Conservation (phyloP, 1,139 yeast genomes). For the Protomyces gravidus region DNA sequence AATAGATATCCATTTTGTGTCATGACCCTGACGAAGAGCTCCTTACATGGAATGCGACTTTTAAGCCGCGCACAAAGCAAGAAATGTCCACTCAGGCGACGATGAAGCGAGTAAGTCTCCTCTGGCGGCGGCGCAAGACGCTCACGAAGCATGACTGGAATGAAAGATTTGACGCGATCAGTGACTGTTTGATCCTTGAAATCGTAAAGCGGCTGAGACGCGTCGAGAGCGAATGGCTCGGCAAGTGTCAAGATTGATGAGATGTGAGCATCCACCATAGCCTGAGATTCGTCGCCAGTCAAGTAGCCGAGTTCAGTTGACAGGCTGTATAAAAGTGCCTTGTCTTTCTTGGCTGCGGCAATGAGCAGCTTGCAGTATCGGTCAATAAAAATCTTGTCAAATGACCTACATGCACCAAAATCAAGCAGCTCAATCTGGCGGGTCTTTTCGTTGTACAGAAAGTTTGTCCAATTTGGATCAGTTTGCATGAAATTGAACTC, state of each 20-base stretch:
- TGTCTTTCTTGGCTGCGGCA: conserved; percentile 70
- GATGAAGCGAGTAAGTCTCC: conserved; percentile 89
- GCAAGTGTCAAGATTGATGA: conserved; percentile 87
- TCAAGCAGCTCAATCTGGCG: conserved; percentile 76
- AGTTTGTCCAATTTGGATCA: conserved; percentile 99
- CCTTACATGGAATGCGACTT: conserved; percentile 78
- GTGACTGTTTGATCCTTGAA: conserved; percentile 85
- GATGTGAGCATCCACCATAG: conserved; percentile 87
- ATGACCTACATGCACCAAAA: conserved; percentile 91
- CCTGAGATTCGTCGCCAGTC: conserved; percentile 58
- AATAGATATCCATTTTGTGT: conserved; percentile 37
- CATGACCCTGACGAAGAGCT: conserved; percentile 68
- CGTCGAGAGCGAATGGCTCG: conserved; percentile 70
- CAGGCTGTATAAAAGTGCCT: conserved; percentile 58
- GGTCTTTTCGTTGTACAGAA: conserved; percentile 54
- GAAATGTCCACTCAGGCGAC: conserved; percentile 92
- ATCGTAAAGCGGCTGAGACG: conserved; percentile 50
- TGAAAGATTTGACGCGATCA: conserved; percentile 80
- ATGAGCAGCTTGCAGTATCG: conserved; percentile 70
- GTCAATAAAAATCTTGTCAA: conserved; percentile 59
- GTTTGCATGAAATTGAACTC: conserved; percentile 92
- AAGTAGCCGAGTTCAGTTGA: conserved; percentile 78
- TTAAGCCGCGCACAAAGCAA: conserved; percentile 78
- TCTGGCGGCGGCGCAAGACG: conserved; percentile 97
- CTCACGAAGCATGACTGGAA: conserved; percentile 83